Evolutionary conservation across 164 flowering plant species (phyloP).

Genomic region (Malania oleifera): DNA sequence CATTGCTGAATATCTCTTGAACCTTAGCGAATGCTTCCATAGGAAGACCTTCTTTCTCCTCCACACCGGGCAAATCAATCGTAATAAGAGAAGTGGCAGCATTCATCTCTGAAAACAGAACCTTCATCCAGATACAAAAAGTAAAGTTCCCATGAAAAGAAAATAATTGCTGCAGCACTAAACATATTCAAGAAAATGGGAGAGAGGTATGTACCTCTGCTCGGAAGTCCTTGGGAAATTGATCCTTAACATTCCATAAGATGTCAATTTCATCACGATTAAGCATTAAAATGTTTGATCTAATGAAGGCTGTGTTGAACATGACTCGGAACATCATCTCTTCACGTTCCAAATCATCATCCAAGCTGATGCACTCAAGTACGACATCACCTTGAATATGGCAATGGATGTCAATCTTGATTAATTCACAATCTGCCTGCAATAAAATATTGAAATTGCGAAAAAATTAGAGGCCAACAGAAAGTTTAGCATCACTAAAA

Average conservation of each 20-base stretch:
- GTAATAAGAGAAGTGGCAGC: slow-evolving; percentile 35
- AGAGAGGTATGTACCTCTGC: slow-evolving; percentile 39
- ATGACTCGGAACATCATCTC: slow-evolving; percentile 58
- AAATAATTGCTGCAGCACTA: not conserved
- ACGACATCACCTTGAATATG: slow-evolving; percentile 66
- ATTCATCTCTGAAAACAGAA: slow-evolving; percentile 60
- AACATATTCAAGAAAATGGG: not conserved
- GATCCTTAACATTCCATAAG: slow-evolving; percentile 53
- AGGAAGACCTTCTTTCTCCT: slow-evolving; percentile 85
- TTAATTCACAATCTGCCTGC: slow-evolving; percentile 57
- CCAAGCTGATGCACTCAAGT: slow-evolving; percentile 51
- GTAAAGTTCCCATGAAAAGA: not conserved
- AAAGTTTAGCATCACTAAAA: no score
- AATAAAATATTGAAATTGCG: slow-evolving; percentile 16
- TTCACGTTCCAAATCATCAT: slow-evolving; percentile 40
- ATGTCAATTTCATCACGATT: slow-evolving; percentile 61
- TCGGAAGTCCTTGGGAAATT: slow-evolving; percentile 51
- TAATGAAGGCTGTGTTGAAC: slow-evolving; percentile 67
- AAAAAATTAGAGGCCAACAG: no score
- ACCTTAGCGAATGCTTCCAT: slow-evolving; percentile 83
- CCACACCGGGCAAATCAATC: slow-evolving; percentile 43
- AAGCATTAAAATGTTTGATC: slow-evolving; percentile 61
- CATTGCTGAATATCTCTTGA: slow-evolving; percentile 69
- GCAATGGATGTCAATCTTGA: slow-evolving; percentile 63
- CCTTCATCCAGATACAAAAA: slow-evolving; percentile 31